Percentiles rank a stretch among this genome's conserved stretches.
phyloP scores from a whole-genome alignment of 1,284 basidiomycete species.

The Puccinia coronata region DNA sequence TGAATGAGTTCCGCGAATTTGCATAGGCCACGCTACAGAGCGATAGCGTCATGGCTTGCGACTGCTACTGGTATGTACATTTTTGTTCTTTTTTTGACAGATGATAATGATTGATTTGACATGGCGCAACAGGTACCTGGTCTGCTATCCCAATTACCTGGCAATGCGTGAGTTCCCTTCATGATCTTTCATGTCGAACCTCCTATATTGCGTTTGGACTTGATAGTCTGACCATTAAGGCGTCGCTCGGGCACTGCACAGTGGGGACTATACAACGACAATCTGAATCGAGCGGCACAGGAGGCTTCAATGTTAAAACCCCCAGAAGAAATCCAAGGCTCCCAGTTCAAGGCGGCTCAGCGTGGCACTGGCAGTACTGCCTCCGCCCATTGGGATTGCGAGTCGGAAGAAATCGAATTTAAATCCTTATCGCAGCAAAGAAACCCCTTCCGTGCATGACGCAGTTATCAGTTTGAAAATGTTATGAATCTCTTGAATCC shows the following conservation, averaged over 20 bases:
- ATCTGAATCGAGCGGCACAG: background rate
- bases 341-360: no score
- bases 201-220: background rate
- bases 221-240: background rate
- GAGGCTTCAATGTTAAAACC: no score
- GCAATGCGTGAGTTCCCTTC: conserved; percentile 2
- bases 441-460: no score
- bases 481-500: no score
- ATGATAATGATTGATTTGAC: no score
- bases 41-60: background rate
- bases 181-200: background rate
- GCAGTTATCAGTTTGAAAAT: no score
- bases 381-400: no score
- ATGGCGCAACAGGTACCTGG: background rate
- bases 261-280: background rate
- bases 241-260: background rate
- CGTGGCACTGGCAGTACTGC: no score
- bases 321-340: no score
- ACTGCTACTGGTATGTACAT: background rate
- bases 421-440: no score
- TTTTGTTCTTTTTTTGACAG: no score
- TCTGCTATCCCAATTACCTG: conserved; percentile 15
- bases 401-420: no score
- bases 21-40: background rate
- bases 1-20: background rate